Evolutionary conservation across 2,329 filamentous ascomycete genomes (phyloP).

Genomic region (Ceratocystis diversiconidia): DNA sequence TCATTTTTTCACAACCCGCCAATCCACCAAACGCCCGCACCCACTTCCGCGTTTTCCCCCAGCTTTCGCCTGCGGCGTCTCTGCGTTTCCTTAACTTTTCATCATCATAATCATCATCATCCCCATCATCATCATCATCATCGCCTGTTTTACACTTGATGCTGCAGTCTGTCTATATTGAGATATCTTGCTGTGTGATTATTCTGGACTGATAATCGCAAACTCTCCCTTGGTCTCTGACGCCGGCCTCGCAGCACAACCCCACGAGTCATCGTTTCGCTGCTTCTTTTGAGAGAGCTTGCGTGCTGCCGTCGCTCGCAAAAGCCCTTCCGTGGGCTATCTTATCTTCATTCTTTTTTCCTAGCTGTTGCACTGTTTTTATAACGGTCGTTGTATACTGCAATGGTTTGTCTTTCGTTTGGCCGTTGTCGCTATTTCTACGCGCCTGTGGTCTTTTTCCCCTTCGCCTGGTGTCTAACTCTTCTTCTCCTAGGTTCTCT

Average conservation of each 20-base stretch:
- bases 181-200: background rate
- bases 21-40: background rate
- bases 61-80: background rate
- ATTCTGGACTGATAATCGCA: background rate
- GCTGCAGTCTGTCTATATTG: background rate
- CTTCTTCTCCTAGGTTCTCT: constrained; percentile 55
- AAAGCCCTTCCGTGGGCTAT: background rate
- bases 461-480: background rate
- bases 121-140: background rate
- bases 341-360: background rate
- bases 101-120: background rate
- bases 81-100: background rate
- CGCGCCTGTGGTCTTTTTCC: background rate
- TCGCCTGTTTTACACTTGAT: background rate
- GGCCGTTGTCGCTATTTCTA: background rate
- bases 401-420: constrained; percentile 4
- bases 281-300: background rate
- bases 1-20: constrained; percentile 2
- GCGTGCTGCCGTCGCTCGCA: background rate
- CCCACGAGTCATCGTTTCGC: background rate
- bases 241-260: background rate
- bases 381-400: background rate
- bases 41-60: background rate
- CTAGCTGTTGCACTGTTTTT: background rate
- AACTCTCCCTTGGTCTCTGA: background rate